These are phyloP conservation scores for Catenaria anguillulae DNA, from an alignment of 371 early-diverging fungal genomes.

Conservation along the genomic window DNA sequence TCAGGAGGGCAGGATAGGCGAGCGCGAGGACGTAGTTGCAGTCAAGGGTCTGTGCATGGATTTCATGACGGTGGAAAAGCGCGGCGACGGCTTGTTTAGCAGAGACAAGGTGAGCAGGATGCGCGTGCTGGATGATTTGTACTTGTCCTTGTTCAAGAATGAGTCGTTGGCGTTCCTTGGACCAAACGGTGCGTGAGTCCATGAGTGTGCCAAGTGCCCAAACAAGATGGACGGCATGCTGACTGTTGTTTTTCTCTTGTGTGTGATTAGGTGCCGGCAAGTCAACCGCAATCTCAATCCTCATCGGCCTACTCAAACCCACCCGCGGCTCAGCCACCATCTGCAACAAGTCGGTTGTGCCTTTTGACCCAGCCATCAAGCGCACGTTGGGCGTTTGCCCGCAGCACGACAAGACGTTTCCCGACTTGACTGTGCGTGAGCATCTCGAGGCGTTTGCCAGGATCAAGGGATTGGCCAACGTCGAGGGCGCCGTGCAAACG, in stretches of 20 bases:
- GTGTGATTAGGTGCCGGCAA: conserved; percentile 2
- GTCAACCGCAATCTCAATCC: conserved; percentile 10
- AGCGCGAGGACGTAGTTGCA: conserved; percentile 21
- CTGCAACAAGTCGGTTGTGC: background rate
- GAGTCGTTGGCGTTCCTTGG: background rate
- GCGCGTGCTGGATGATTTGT: conserved; percentile 2
- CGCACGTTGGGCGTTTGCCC: conserved; percentile 10
- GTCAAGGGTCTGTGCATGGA: conserved; percentile 18
- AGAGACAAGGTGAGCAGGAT: no score
- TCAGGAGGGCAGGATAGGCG: conserved; percentile 15
- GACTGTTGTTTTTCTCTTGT: background rate
- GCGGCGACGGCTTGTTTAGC: no score
- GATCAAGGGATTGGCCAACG: conserved; percentile 22
- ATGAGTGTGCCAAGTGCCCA: no score
- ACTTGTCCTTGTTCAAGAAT: background rate
- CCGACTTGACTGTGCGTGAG: conserved; percentile 41
- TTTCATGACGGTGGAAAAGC: background rate
- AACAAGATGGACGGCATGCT: no score
- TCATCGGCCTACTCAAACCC: background rate
- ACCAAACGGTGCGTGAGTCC: background rate
- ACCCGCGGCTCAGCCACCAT: background rate
- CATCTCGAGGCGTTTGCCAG: conserved; percentile 37
- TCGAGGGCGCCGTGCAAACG: conserved; percentile 9
- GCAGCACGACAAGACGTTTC: conserved; percentile 41
- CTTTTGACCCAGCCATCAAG: conserved; percentile 8